Percentiles rank a stretch among this genome's conserved stretches.
These are phyloP conservation scores for Kluyveromyces dobzhanskii DNA, from an alignment of 805 yeast genomes.

Conservation along the genomic window DNA sequence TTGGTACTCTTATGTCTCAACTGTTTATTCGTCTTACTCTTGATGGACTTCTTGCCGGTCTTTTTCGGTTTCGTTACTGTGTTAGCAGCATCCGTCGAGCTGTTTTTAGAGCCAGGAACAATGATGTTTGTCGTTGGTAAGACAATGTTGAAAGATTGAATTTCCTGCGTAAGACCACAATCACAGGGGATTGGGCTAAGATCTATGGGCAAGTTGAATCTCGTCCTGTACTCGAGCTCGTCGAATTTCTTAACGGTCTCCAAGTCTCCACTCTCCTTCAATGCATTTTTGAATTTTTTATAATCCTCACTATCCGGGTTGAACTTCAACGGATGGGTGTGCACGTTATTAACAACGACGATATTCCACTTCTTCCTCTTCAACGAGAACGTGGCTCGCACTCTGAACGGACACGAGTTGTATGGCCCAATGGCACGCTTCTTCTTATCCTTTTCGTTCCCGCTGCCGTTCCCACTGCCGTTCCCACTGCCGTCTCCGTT, in stretches of 20 bases:
- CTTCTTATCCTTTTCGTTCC: slow-evolving; percentile 6
- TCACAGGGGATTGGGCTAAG: slow-evolving; percentile 29
- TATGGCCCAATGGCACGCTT: slow-evolving; percentile 27
- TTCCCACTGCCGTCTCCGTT: neutral
- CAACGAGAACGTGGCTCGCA: slow-evolving; percentile 52
- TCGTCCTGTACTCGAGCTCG: slow-evolving; percentile 28
- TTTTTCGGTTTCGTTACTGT: slow-evolving; percentile 9
- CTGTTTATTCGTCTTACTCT: slow-evolving; percentile 3
- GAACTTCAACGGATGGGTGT: slow-evolving; percentile 43
- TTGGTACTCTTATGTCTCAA: slow-evolving; percentile 4
- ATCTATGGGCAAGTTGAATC: slow-evolving; percentile 26
- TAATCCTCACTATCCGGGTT: slow-evolving; percentile 30
- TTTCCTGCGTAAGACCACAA: slow-evolving; percentile 31
- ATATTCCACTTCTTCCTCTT: slow-evolving; percentile 49
- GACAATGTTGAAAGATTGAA: slow-evolving; percentile 27
- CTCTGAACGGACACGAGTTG: slow-evolving; percentile 52
- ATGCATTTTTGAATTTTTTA: slow-evolving; percentile 25
- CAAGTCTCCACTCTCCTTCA: slow-evolving; percentile 22
- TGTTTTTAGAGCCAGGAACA: slow-evolving; percentile 1
- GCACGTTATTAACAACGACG: slow-evolving; percentile 51
- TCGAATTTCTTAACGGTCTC: slow-evolving; percentile 30
- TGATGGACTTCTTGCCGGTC: slow-evolving; percentile 2
- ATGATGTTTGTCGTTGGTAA: slow-evolving; percentile 21
- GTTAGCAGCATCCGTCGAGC: slow-evolving; percentile 1
- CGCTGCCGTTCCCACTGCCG: neutral